These are phyloP conservation scores for Schizonepeta tenuifolia DNA, from an alignment of 257 asterid genomes.

Conservation along the genomic window DNA sequence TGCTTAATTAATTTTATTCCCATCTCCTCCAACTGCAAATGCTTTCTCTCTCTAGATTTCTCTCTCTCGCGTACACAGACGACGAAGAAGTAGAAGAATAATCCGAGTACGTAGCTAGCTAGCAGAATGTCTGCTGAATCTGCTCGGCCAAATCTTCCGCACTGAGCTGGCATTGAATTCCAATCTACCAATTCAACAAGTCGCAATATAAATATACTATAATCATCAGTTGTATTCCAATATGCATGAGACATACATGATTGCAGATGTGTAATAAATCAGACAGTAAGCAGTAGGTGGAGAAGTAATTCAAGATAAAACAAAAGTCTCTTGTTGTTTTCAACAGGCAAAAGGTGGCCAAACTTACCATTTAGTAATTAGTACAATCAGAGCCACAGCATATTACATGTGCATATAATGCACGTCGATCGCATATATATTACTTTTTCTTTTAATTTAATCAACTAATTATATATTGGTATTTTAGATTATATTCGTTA, in stretches of 20 bases:
- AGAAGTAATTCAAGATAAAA: constrained; percentile 24
- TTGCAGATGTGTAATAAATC: constrained; percentile 24
- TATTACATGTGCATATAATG: no score
- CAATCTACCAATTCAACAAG: constrained; percentile 55
- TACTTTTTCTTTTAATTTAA: no score
- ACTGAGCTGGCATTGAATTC: constrained; percentile 94
- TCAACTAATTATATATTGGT: no score
- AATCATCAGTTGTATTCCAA: neutral
- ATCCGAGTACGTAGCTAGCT: neutral
- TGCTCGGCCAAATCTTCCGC: constrained; percentile 92
- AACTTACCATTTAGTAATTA: neutral
- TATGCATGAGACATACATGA: constrained; percentile 2
- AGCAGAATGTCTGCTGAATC: constrained; percentile 86
- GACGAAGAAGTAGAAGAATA: neutral
- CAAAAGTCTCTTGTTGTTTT: constrained; percentile 27
- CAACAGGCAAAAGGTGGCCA: constrained; percentile 17
- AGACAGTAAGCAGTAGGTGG: constrained; percentile 27
- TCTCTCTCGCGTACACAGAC: constrained; percentile 1
- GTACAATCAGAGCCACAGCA: no score
- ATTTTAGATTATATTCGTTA: no score
- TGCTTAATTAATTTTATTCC: neutral
- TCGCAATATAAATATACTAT: neutral
- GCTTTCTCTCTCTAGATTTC: neutral
- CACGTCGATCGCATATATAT: no score
- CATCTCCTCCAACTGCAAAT: constrained; percentile 12